Conservation (phyloP, 1,139 yeast genomes). For the Hyphopichia fennica region DNA sequence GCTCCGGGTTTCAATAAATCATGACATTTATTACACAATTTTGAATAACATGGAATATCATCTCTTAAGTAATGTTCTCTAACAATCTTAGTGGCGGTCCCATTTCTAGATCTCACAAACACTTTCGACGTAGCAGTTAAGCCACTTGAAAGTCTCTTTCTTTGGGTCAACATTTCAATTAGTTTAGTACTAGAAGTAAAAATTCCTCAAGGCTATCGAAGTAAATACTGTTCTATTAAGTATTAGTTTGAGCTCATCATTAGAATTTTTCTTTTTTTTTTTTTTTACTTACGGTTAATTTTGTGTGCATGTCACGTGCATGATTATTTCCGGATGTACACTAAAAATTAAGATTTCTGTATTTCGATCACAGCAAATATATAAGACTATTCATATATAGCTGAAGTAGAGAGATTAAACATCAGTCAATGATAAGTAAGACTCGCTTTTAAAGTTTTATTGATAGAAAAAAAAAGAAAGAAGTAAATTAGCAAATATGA, state of each 20-base stretch:
- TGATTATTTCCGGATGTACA: background rate
- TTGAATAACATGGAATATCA: constrained; percentile 90
- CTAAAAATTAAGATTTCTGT: too few relatives aligned
- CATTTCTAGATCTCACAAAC: constrained; percentile 85
- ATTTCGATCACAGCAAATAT: too few relatives aligned
- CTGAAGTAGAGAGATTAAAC: too few relatives aligned
- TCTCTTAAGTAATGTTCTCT: constrained; percentile 90
- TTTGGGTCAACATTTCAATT: constrained; percentile 19
- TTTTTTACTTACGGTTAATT: background rate
- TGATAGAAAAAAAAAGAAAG: too few relatives aligned
- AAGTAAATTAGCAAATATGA: too few relatives aligned
- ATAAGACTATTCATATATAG: too few relatives aligned
- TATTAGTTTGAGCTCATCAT: constrained; percentile 1
- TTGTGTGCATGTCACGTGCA: background rate
- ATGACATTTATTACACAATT: constrained; percentile 64
- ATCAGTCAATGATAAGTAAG: too few relatives aligned
- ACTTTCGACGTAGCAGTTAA: constrained; percentile 84
- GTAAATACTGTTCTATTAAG: too few relatives aligned
- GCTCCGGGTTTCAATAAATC: constrained; percentile 56
- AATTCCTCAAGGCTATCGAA: too few relatives aligned
- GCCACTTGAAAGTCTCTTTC: constrained; percentile 54
- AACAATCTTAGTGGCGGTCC: constrained; percentile 87
- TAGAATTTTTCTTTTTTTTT: background rate
- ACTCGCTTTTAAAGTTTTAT: too few relatives aligned
- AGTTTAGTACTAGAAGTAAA: background rate